Evolutionary conservation across 306 rosid species (phyloP).

Genomic region (Senna siamea): DNA sequence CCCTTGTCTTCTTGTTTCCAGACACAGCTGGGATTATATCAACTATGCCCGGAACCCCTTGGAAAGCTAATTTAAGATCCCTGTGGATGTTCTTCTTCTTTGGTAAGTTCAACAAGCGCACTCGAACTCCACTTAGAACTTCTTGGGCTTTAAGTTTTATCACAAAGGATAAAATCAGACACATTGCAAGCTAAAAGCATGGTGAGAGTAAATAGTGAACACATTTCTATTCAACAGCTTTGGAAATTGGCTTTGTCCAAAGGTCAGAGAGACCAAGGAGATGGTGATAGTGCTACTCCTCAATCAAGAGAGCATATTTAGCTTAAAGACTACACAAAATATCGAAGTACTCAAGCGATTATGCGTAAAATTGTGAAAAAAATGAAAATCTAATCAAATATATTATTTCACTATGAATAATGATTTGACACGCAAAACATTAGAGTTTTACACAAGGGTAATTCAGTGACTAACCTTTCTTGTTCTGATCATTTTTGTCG

Average conservation of each 20-base stretch:
- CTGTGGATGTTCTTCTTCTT: slow-evolving; percentile 77
- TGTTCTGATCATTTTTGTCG: slow-evolving; percentile 29
- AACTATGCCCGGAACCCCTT: slow-evolving; percentile 64
- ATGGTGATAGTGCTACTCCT: slow-evolving; percentile 12
- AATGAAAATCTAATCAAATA: not conserved
- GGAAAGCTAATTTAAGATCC: slow-evolving; percentile 74
- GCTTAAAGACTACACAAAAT: not conserved
- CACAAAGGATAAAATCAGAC: slow-evolving; percentile 23
- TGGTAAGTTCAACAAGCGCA: slow-evolving; percentile 73
- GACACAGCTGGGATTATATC: slow-evolving; percentile 66
- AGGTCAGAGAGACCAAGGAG: not conserved
- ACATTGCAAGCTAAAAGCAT: slow-evolving; percentile 8
- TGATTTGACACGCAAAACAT: not conserved
- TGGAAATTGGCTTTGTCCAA: slow-evolving; percentile 20
- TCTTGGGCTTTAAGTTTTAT: slow-evolving; percentile 51
- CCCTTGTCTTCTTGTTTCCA: slow-evolving; percentile 94
- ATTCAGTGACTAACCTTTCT: slow-evolving; percentile 49
- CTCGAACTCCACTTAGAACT: slow-evolving; percentile 53
- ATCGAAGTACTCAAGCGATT: not conserved
- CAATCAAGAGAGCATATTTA: slow-evolving; percentile 10
- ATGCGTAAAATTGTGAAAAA: not conserved
- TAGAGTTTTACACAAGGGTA: not conserved
- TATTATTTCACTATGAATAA: not conserved
- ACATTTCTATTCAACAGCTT: slow-evolving; percentile 9
- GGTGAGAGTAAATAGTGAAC: slow-evolving; percentile 28